Base-by-base conservation (phyloP, 2,329 filamentous ascomycete genomes). In the Xylariaceae sp. region DNA sequence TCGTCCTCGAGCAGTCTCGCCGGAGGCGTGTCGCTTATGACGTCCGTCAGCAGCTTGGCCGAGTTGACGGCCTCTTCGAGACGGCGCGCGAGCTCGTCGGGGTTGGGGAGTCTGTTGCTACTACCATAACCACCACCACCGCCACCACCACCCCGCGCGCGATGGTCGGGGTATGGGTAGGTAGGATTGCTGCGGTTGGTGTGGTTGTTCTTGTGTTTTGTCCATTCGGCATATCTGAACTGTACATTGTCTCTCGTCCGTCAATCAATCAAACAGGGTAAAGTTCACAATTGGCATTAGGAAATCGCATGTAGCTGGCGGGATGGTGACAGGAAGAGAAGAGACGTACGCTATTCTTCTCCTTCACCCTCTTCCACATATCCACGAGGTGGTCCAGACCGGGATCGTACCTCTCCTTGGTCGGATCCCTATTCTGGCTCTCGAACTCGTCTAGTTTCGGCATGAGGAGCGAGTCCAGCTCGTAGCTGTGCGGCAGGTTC, bases 31-130 rank as follows among this genome's bases (percentile, higher is more conserved):
- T 85, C 89, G 62, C 90, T 85, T 13, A 95, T 81, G 5, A 96
- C 82, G 63, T 98, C 90, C 36, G 87, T 76, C n/a, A 98, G 77
- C 4, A 98, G 78, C 60, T 89, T 90, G 5, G 90, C 89, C 3
- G 88, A 94, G 2, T 88, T 95, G 46, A 78, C 78, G 7, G 90
- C 89, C 67, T 98, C 92, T 60, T 95, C 86, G 27, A 98, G 77
- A 31, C 92, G 78, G 41, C 82, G 83, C 0, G 81, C 79, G 11
- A 98, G 74, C 66, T 97, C 90, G 9, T 78, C 70, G 0, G 87
- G 79, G 14, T 78, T 64, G 0, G 92, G 92, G 8, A 78, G 62
- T 26, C 62, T 24, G 21, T 6, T 6, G 11, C 21, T 11, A 24
- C 21, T n/a, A n/a, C n/a, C n/a, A n/a, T n/a, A n/a, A n/a, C n/a